Conservation (phyloP, 768 basidiomycete genomes). For the Mycena maculata region DNA sequence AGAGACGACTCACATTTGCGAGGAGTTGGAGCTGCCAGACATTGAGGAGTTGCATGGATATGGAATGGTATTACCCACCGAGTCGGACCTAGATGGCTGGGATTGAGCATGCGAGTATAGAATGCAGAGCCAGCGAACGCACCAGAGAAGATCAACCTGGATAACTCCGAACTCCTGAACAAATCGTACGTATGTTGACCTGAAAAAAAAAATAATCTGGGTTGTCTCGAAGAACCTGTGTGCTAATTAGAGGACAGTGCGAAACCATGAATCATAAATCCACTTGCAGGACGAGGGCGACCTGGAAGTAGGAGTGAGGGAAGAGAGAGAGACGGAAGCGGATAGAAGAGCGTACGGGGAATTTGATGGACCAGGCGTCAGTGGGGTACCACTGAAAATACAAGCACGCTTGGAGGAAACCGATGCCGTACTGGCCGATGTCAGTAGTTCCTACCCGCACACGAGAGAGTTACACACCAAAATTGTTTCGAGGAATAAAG, state of each 20-base stretch:
- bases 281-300: conserved; percentile 11
- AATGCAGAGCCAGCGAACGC: no score
- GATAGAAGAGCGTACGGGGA: not conserved
- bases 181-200: conserved; percentile 19
- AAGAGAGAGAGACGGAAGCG: no score
- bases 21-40: conserved; percentile 24
- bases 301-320: not conserved
- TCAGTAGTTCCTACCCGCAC: not conserved
- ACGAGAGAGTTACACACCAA: not conserved
- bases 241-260: not conserved
- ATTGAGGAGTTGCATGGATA: not conserved
- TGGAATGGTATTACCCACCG: conserved; percentile 9
- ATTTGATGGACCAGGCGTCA: not conserved
- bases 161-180: not conserved
- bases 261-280: no score
- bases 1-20: conserved; percentile 17
- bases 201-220: conserved; percentile 18
- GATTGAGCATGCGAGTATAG: no score
- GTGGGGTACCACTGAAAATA: conserved; percentile 22
- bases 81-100: conserved; percentile 13
- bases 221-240: conserved; percentile 23
- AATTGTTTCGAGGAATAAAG: conserved; percentile 25
- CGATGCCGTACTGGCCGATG: conserved; percentile 20
- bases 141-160: not conserved
- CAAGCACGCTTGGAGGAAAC: conserved; percentile 2